Evolutionary conservation across 805 yeast species (phyloP).

Genomic region (Lipomyces orientalis): DNA sequence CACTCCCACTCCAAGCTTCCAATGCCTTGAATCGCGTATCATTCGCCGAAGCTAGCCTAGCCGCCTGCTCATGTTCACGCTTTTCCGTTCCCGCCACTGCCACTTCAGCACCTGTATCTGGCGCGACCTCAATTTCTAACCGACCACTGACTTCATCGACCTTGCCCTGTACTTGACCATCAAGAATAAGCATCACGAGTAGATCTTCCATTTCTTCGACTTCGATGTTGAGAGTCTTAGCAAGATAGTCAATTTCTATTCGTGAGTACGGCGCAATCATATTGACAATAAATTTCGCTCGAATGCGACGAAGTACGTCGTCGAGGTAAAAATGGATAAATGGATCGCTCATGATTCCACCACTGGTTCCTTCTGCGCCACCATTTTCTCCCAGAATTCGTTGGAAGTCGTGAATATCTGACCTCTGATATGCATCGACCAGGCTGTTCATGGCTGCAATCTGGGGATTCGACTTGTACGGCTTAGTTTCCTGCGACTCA

Average conservation of each 20-base stretch:
- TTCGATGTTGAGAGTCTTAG: constrained; percentile 37
- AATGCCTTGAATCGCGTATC: constrained; percentile 32
- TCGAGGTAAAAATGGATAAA: constrained; percentile 38
- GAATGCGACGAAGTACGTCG: constrained; percentile 41
- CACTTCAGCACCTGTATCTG: constrained; percentile 35
- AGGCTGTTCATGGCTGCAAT: constrained; percentile 43
- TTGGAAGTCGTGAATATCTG: constrained; percentile 39
- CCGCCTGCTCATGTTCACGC: constrained; percentile 29
- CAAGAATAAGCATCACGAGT: constrained; percentile 42
- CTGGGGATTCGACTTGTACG: constrained; percentile 50
- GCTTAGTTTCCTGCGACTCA: constrained; percentile 71
- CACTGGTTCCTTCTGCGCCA: constrained; percentile 20
- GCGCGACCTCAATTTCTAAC: constrained; percentile 32
- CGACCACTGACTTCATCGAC: constrained; percentile 40
- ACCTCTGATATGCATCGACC: constrained; percentile 46
- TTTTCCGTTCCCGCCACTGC: constrained; percentile 34
- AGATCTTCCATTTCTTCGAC: constrained; percentile 36
- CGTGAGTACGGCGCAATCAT: constrained; percentile 44
- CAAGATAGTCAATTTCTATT: constrained; percentile 41
- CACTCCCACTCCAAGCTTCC: constrained; percentile 30
- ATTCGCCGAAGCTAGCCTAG: constrained; percentile 16
- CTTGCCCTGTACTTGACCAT: constrained; percentile 41
- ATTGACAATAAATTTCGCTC: constrained; percentile 42
- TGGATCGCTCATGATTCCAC: constrained; percentile 39
- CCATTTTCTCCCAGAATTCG: constrained; percentile 28